Base-by-base conservation (phyloP, 2,329 filamentous ascomycete genomes). In the Leptographium radiaticola region DNA sequence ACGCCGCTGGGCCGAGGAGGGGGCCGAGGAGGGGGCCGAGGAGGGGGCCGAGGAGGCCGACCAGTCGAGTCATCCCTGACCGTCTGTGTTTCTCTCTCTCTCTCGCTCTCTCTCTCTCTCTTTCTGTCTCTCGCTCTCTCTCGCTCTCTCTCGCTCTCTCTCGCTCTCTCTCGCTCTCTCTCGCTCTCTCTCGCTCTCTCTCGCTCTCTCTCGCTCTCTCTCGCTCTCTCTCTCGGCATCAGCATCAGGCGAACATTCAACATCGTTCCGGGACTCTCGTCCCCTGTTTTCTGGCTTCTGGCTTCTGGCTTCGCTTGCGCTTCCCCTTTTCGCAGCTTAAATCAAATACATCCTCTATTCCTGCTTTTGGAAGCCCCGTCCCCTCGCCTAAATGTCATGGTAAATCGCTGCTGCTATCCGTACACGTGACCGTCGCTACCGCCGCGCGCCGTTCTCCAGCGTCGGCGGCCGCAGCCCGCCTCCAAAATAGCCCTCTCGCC, bases 1-100 rank as follows among this genome's bases (percentile, higher is more conserved):
- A 70, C 75, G 76, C 66, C 78, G 87, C 62, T 97, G 91, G 91
- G 80, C 83, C 33, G 75, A 84, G 63, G 60, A 66, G 64, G 9
- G 9, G 33, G 33, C 6, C 33, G n/a, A n/a, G n/a, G n/a, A n/a
- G n/a, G n/a, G n/a, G n/a, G n/a, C n/a, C n/a, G n/a, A n/a, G n/a
- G n/a, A n/a, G n/a, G n/a, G n/a, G n/a, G n/a, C n/a, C n/a, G n/a
- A n/a, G n/a, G n/a, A n/a, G n/a, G 69, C 61, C 68, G 57, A 58
- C 12, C 18, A 20, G 2, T 34, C 6, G 4, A 48, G 48, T 8
- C 48, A 51, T 30, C n/a, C 48, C 12, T 54, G 40, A 53, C n/a
- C 6, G 25, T 25, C 25, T 25, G 25, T 25, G 25, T 25, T 5
- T 25, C 25, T 25, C 25, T 25, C 25, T 25, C 3, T 25, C 3